Conservation (phyloP, 306 rosid genomes). For the Fagus crenata region DNA sequence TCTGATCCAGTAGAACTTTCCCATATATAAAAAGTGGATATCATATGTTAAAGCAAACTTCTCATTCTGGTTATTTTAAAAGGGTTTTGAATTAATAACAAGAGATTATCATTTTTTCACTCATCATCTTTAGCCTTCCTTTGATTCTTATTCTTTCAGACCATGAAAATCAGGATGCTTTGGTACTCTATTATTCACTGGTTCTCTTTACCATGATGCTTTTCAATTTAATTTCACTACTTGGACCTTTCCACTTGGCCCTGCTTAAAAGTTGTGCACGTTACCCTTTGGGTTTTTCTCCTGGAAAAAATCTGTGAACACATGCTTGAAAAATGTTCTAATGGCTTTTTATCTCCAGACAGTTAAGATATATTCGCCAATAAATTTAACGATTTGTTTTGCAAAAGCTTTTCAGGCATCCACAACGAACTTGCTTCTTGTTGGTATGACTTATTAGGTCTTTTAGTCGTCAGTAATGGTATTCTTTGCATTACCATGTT, state of each 20-base stretch:
- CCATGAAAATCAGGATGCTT: background rate
- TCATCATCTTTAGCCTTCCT: background rate
- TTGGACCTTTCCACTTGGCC: background rate
- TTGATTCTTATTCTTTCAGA: background rate
- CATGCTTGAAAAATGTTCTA: background rate
- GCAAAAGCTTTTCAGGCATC: slow-evolving; percentile 23
- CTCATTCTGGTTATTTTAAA: slow-evolving; percentile 10
- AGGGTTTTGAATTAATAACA: background rate
- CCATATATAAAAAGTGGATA: slow-evolving; percentile 22
- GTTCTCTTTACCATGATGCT: background rate
- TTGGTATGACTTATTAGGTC: slow-evolving; percentile 11
- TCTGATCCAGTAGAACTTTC: slow-evolving; percentile 23
- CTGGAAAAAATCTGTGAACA: background rate
- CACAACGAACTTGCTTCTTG: background rate
- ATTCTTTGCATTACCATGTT: slow-evolving; percentile 30
- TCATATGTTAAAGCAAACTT: slow-evolving; percentile 11
- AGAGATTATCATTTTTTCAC: background rate
- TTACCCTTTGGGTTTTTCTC: background rate
- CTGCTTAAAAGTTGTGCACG: background rate
- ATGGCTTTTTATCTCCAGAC: background rate
- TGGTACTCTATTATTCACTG: background rate
- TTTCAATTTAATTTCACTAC: background rate
- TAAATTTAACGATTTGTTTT: slow-evolving; percentile 11
- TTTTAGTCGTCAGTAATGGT: slow-evolving; percentile 22
- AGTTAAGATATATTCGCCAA: background rate